A percentile compares a stretch with the other conserved stretches of the same genome.
Conservation (phyloP, 2,329 filamentous ascomycete species). For the Aspergillus luchuensis region DNA sequence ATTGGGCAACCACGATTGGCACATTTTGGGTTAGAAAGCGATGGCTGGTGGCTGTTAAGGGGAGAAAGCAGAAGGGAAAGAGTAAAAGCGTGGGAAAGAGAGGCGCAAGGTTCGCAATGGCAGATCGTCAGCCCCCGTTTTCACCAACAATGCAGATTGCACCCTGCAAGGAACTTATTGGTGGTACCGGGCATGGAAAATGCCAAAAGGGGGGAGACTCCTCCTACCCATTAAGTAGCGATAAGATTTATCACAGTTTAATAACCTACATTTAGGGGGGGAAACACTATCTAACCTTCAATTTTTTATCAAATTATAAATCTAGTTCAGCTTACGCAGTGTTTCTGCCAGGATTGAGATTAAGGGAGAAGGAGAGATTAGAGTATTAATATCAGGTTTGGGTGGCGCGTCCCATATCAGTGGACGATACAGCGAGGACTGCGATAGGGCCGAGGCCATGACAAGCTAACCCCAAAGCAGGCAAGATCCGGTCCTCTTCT, state of each 20-base stretch:
- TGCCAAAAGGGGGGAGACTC: too few species aligned
- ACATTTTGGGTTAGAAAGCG: neutral
- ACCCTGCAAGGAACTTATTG: slow-evolving; percentile 9
- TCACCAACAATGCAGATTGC: neutral
- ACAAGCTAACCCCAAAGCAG: neutral
- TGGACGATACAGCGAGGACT: neutral
- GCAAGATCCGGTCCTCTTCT: slow-evolving; percentile 14
- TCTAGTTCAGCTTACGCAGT: too few species aligned
- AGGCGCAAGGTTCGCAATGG: neutral
- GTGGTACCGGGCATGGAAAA: slow-evolving; percentile 2
- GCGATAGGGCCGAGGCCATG: neutral
- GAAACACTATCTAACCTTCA: too few species aligned
- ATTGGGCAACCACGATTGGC: slow-evolving; percentile 3
- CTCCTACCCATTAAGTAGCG: neutral
- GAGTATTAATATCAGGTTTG: neutral
- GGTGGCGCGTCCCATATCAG: neutral
- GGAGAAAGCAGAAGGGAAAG: slow-evolving; percentile 1
- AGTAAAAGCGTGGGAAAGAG: neutral
- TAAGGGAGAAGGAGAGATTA: neutral
- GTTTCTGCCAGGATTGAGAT: too few species aligned
- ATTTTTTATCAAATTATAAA: too few species aligned
- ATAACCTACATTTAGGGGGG: too few species aligned
- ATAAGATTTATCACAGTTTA: neutral
- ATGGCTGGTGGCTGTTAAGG: neutral
- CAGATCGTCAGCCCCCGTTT: neutral